Evolutionary conservation across 1,284 basidiomycete species (phyloP), one percentile per base, ranked within the genome.

Genomic region (Microbotryum intermedium): DNA sequence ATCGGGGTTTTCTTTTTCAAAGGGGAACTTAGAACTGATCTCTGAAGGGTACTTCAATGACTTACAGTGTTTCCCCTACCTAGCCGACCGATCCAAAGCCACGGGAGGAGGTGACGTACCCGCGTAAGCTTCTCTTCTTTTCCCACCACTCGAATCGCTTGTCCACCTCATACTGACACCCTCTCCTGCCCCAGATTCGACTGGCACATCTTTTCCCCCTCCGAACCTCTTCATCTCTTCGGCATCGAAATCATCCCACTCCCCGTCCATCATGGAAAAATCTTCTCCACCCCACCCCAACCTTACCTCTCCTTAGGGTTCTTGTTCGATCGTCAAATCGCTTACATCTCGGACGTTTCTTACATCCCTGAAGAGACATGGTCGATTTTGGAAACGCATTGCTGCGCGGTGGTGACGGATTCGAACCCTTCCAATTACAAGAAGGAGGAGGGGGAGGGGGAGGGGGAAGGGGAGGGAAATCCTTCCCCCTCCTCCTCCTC

Each of bases 281-380:
- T 69, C 62, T 71, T 73, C 53, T 65, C 61, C 20, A 59, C 67
- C 9, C 68, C 74, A n/a, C 76, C 83, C 26, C 75, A 77, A 18
- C 86, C 87, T 2, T 88, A 84, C 72, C 72, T 83, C 52, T 86
- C 83, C 69, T 80, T 85, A 66, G 86, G 84, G n/a, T 90, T 88
- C 77, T 79, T 84, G 66, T 79, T 90, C 30, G 78, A 82, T 64
- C 76, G 83, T 47, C 74, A 58, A 18, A 49, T 68, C 51, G 52
- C 21, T 5, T 70, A 68, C 73, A 78, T 89, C 57, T 85, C 85
- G 28, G 88, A 90, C 71, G 84, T 83, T 43, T 87, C 85, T 6
- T 72, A 79, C 69, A 85, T 90, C 58, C 86, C 88, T 3, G 81
- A 85, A 11, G 79, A 82, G 30, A 79, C 82, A 45, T 87, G 86